These are phyloP conservation scores for Tuctoria greenei DNA, from an alignment of 176 grass and related monocot species.

Conservation along the genomic window DNA sequence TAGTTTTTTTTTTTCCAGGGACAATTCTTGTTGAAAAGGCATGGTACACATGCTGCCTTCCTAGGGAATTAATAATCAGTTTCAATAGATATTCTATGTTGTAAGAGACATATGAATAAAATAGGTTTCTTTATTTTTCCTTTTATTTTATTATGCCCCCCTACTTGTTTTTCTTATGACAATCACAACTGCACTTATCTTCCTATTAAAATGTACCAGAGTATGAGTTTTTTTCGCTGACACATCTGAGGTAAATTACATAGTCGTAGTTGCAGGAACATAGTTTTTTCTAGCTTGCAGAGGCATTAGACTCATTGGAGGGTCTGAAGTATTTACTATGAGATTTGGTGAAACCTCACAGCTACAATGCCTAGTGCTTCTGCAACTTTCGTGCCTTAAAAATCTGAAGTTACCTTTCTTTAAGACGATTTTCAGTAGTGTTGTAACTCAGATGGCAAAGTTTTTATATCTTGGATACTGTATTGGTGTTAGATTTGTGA, in stretches of 20 bases:
- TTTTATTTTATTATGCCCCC: not conserved
- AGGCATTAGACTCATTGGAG: not conserved
- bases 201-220: not conserved
- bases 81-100: not conserved
- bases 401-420: not conserved
- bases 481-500: not conserved
- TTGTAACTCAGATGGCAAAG: not conserved
- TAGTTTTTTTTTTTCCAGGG: not conserved
- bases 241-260: no score
- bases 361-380: not conserved
- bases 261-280: not conserved
- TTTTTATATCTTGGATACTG: slow-evolving; percentile 4
- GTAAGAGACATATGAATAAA: not conserved
- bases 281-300: not conserved
- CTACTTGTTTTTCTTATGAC: no score
- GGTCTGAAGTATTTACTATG: not conserved
- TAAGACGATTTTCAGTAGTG: not conserved
- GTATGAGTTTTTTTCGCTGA: not conserved
- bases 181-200: not conserved
- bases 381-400: not conserved
- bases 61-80: not conserved
- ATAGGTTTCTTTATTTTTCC: not conserved
- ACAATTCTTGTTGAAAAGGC: not conserved
- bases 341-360: not conserved
- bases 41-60: not conserved